Conservation (phyloP, 306 rosid genomes). For the Lathyrus tuberosus region DNA sequence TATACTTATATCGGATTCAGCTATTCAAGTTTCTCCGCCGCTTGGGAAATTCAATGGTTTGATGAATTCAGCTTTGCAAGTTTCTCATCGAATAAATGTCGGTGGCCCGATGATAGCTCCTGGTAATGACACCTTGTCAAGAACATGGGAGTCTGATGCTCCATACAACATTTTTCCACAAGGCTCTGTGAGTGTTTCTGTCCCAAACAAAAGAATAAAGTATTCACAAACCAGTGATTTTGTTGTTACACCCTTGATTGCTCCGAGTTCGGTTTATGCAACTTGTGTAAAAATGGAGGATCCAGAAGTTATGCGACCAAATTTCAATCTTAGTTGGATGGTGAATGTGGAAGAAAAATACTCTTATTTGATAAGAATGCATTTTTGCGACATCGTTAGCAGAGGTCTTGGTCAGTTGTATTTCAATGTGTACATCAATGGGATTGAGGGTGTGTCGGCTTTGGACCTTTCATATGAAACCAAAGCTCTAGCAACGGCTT, state of each 20-base stretch:
- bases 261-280: conserved; percentile 67
- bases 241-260: conserved; percentile 53
- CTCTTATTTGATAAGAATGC: conserved; percentile 77
- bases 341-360: conserved; percentile 60
- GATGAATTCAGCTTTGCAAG: conserved; percentile 51
- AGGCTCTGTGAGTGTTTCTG: conserved; percentile 51
- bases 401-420: conserved; percentile 43
- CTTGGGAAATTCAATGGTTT: conserved; percentile 50
- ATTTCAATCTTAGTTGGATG: conserved; percentile 73
- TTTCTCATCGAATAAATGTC: conserved; percentile 63
- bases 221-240: conserved; percentile 41
- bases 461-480: conserved; percentile 70
- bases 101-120: conserved; percentile 66
- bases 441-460: conserved; percentile 45
- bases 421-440: conserved; percentile 72
- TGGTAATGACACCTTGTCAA: conserved; percentile 55
- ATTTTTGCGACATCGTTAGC: conserved; percentile 90
- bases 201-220: conserved; percentile 44
- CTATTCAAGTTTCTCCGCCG: conserved; percentile 51
- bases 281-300: conserved; percentile 59
- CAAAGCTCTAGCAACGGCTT: conserved; percentile 59
- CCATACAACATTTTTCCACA: conserved; percentile 56
- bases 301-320: conserved; percentile 39
- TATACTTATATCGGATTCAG: conserved; percentile 50
- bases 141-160: conserved; percentile 73